phyloP scores from a whole-genome alignment of 176 grass and related monocot species.

The Zea mays region DNA sequence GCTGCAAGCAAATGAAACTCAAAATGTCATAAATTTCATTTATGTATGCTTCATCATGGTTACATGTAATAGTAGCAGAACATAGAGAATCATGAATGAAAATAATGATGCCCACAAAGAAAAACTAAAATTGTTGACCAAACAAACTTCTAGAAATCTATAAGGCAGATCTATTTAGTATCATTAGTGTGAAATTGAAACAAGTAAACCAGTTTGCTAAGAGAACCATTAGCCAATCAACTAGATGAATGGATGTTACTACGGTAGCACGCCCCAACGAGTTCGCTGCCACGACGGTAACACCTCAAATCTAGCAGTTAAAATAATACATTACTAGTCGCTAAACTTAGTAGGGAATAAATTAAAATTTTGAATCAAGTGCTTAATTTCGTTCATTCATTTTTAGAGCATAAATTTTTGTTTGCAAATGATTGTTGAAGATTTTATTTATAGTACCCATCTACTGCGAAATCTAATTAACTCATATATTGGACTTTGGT shows the following conservation, averaged over 20 bases:
- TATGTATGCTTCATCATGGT: conserved; percentile 23
- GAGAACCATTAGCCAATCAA: not conserved
- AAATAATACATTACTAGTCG: no score
- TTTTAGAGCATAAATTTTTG: no score
- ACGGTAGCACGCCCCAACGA: no score
- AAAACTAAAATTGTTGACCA: conserved; percentile 10
- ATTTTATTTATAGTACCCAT: no score
- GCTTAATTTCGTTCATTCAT: no score
- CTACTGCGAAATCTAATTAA: no score
- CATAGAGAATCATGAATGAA: not conserved
- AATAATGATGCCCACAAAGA: conserved; percentile 6
- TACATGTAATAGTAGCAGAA: conserved; percentile 3
- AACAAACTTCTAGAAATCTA: not conserved
- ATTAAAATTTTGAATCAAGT: no score
- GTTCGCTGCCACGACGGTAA: no score
- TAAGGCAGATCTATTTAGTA: not conserved
- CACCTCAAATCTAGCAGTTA: no score
- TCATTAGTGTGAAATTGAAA: not conserved
- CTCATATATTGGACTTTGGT: no score
- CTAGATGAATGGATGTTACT: not conserved
- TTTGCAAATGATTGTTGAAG: no score
- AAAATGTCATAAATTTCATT: conserved; percentile 32
- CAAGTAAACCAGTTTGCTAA: not conserved
- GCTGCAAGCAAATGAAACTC: conserved; percentile 53
- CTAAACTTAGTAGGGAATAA: no score